phyloP scores from a whole-genome alignment of 345 rosid genomes.

The Cardamine chenopodiifolia region DNA sequence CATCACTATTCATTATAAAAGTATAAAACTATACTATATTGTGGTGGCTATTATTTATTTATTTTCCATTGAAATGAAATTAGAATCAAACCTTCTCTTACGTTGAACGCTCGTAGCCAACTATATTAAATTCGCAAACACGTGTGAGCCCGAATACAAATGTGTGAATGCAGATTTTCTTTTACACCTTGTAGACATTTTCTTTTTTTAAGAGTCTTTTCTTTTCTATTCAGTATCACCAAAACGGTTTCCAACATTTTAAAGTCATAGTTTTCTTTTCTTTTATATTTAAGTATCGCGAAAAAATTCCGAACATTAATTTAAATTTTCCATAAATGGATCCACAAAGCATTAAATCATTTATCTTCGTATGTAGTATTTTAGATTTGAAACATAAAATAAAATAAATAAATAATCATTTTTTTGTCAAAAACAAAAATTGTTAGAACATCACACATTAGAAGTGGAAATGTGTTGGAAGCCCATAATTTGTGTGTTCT shows the following conservation, averaged over 20 bases:
- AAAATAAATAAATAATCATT: neutral
- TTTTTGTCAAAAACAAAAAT: too few relatives aligned
- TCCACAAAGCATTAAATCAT: too few relatives aligned
- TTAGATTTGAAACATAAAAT: neutral
- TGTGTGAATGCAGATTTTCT: neutral
- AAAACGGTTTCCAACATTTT: neutral
- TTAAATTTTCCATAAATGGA: too few relatives aligned
- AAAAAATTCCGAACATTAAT: too few relatives aligned
- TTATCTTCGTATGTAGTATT: neutral
- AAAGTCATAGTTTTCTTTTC: neutral
- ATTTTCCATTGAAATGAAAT: neutral
- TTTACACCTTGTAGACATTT: constrained; percentile 4
- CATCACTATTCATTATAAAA: constrained; percentile 13
- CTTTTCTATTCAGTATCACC: neutral
- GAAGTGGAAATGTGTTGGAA: neutral
- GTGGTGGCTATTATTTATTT: neutral
- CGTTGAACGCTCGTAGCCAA: constrained; percentile 22
- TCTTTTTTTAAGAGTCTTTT: neutral
- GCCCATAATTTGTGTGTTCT: neutral
- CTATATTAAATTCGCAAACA: constrained; percentile 25
- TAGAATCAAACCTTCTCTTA: neutral
- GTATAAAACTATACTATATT: neutral
- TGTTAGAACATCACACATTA: neutral
- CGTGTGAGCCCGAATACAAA: constrained; percentile 8
- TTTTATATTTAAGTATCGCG: too few relatives aligned